Evolutionary conservation across 306 rosid species (phyloP).

Genomic region (Hippophae gyantsensis): DNA sequence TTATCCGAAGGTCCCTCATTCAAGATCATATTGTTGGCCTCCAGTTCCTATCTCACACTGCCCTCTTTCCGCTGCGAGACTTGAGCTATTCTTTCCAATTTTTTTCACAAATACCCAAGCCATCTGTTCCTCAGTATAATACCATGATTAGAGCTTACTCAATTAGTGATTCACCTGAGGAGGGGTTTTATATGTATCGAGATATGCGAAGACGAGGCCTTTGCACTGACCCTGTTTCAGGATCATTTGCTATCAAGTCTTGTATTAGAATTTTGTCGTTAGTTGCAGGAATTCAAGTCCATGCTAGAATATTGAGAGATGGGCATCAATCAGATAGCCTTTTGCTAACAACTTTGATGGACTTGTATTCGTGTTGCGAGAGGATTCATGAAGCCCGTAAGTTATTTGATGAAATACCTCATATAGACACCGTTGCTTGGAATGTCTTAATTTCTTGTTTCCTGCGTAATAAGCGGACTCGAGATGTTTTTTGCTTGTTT

Average conservation of each 20-base stretch:
- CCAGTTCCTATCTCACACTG: constrained; percentile 46
- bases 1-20: constrained; percentile 34
- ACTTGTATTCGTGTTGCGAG: constrained; percentile 49
- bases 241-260: constrained; percentile 49
- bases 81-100: constrained; percentile 41
- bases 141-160: constrained; percentile 64
- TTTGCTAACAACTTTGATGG: constrained; percentile 62
- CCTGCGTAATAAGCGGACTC: constrained; percentile 47
- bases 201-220: constrained; percentile 44
- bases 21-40: constrained; percentile 42
- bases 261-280: constrained; percentile 42
- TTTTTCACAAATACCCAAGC: constrained; percentile 34
- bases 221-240: constrained; percentile 39
- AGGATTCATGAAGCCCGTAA: constrained; percentile 43
- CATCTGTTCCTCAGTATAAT: constrained; percentile 43
- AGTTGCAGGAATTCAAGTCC: constrained; percentile 57
- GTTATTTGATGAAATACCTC: constrained; percentile 65
- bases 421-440: constrained; percentile 70
- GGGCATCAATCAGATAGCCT: constrained; percentile 56
- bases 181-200: constrained; percentile 43
- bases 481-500: constrained; percentile 63
- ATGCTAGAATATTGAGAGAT: constrained; percentile 47
- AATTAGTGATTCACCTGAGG: constrained; percentile 35
- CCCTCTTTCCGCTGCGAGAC: constrained; percentile 42
- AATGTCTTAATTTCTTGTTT: constrained; percentile 74